Evolutionary conservation across 257 asterid species (phyloP).

Genomic region (Leptodermis oblonga): DNA sequence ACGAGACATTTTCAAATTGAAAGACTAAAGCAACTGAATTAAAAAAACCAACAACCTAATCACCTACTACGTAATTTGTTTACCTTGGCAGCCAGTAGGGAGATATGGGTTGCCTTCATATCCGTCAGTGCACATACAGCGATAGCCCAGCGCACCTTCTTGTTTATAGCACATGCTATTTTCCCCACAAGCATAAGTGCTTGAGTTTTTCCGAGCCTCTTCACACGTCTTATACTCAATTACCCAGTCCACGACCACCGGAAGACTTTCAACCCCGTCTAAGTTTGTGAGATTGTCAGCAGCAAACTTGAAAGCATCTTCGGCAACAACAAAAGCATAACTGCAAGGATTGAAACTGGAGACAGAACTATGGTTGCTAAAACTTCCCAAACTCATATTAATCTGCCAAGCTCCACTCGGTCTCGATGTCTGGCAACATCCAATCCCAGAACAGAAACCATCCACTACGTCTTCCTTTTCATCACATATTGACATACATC

Average conservation of each 20-base stretch:
- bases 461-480: neutral
- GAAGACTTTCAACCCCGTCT: neutral
- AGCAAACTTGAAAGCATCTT: neutral
- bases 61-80: neutral
- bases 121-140: neutral
- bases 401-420: neutral
- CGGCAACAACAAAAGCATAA: neutral
- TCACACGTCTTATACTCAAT: neutral
- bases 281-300: neutral
- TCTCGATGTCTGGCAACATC: neutral
- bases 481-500: constrained; percentile 28
- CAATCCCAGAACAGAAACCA: neutral
- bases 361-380: neutral
- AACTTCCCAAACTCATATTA: neutral
- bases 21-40: too few species aligned
- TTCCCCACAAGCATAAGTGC: neutral
- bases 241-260: neutral
- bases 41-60: too few species aligned
- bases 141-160: neutral
- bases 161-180: neutral
- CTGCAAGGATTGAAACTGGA: constrained; percentile 4
- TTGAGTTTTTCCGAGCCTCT: neutral
- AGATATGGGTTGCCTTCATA: neutral
- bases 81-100: neutral
- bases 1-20: too few species aligned